These are phyloP conservation scores for Chytriomyces sp. DNA, from an alignment of 192 early-diverging fungal genomes.

Conservation along the genomic window DNA sequence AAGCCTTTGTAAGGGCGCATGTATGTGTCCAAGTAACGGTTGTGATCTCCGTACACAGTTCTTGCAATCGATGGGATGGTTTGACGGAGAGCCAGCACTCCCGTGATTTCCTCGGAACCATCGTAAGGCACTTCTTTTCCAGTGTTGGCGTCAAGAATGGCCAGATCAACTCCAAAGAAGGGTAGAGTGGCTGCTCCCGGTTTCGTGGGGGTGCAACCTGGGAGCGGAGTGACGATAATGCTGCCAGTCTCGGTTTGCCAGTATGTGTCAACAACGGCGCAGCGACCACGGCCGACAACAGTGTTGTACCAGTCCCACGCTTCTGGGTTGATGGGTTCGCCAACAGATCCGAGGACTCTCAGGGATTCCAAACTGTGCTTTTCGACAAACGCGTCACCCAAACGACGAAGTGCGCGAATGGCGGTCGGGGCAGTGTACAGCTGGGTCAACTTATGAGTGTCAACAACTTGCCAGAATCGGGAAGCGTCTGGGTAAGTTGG, in stretches of 20 bases:
- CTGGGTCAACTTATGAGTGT: conserved; percentile 91
- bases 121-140: conserved; percentile 72
- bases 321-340: conserved; percentile 97
- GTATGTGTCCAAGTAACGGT: conserved; percentile 92
- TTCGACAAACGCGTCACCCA: conserved; percentile 79
- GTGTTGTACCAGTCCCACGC: conserved; percentile 98
- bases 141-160: conserved; percentile 81
- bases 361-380: conserved; percentile 81
- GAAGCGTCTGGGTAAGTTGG: conserved; percentile 86
- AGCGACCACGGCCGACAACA: conserved; percentile 81
- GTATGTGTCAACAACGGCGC: conserved; percentile 97
- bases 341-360: conserved; percentile 91
- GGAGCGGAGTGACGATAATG: conserved; percentile 87
- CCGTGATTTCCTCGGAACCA: conserved; percentile 83
- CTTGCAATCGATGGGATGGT: conserved; percentile 94
- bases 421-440: conserved; percentile 99
- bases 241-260: conserved; percentile 83
- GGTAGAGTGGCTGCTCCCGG: conserved; percentile 94
- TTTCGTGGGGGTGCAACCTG: conserved; percentile 85
- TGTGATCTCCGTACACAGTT: conserved; percentile 89
- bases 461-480: conserved; percentile 67
- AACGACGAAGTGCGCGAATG: conserved; percentile 88
- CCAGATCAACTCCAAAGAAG: conserved; percentile 94
- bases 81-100: conserved; percentile 86
- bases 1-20: conserved; percentile 86